phyloP scores from a whole-genome alignment of 2,329 filamentous ascomycete species.

The Botrytis cinerea region DNA sequence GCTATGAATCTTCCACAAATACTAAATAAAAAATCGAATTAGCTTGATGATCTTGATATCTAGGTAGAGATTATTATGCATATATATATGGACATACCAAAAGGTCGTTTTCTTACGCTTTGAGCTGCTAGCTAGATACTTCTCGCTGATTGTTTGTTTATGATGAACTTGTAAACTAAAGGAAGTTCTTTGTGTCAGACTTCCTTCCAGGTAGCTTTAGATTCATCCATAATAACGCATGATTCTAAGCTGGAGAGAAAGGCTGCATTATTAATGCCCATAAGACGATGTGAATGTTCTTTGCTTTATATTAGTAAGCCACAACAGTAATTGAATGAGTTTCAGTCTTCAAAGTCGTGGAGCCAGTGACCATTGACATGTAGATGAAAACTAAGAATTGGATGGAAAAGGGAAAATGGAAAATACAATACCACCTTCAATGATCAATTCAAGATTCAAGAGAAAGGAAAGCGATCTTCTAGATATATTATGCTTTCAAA shows the following conservation, averaged over 20 bases:
- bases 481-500: fast-evolving
- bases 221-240: not conserved
- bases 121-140: not conserved
- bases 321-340: not conserved
- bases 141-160: fast-evolving
- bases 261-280: no score
- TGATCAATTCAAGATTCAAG: not conserved
- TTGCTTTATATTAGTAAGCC: not conserved
- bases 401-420: not conserved
- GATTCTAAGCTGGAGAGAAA: not conserved
- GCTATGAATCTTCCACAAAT: no score
- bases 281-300: not conserved
- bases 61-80: not conserved
- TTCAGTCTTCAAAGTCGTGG: not conserved
- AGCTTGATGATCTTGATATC: not conserved
- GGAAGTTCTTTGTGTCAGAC: not conserved
- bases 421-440: not conserved
- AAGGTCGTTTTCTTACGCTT: not conserved
- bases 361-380: not conserved
- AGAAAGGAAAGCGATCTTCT: fast-evolving
- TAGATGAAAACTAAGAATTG: not conserved
- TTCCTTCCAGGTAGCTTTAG: no score
- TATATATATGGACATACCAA: not conserved
- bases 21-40: not conserved
- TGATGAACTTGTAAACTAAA: no score